Base-by-base conservation (phyloP, 108 stramenopile species). In the Licmophora abbreviata region DNA sequence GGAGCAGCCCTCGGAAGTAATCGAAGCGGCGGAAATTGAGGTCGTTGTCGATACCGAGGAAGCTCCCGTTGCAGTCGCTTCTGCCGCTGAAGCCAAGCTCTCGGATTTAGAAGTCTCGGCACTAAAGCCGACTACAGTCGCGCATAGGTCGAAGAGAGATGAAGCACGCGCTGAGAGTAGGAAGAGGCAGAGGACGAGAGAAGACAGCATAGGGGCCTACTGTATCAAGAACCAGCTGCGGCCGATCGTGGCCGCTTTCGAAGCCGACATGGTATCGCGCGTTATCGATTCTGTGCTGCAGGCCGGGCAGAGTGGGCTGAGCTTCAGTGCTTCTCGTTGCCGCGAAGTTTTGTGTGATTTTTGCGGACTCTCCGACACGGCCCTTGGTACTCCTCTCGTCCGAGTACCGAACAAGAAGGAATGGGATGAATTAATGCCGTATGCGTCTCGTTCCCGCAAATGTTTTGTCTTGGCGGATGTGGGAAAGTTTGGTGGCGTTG, bases 241-340 rank as follows among this genome's bases (percentile, higher is more conserved):
- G 34, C 66, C 82, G 17, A 79, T 77, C 7, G 73, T 78, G 18
- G 82, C 88, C 18, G 76, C 84, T 17, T 82, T 91, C 64, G 80
- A 86, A 42, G 75, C 84, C 58, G 85, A 91, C 54, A 58, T 32
- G 24, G 56, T 86, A 8, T 79, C 82, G 26, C 47, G 41, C 17
- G 69, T 85, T 12, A 59, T 91, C n/a, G 85, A 83, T 21, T 55
- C 65, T 51, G 48, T 63, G 6, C 51, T 91, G 43, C 51, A 65
- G 32, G 59, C 71, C 11, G 65, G 77, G 40, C 56, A 71, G 21
- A 29, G 68, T 9, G 78, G 78, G 0, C 54, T 91, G 21, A 40
- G 56, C 23, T 74, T 77, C 26, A 31, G 54, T 14, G 60, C 79
- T 31, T 53, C 74, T 29, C 71, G 75, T 7, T 91, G 82, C 50